A percentile compares a stretch with the other conserved stretches of the same genome.
phyloP scores from a whole-genome alignment of 2,329 filamentous ascomycete species.

The Penicillium fuscoglaucum region DNA sequence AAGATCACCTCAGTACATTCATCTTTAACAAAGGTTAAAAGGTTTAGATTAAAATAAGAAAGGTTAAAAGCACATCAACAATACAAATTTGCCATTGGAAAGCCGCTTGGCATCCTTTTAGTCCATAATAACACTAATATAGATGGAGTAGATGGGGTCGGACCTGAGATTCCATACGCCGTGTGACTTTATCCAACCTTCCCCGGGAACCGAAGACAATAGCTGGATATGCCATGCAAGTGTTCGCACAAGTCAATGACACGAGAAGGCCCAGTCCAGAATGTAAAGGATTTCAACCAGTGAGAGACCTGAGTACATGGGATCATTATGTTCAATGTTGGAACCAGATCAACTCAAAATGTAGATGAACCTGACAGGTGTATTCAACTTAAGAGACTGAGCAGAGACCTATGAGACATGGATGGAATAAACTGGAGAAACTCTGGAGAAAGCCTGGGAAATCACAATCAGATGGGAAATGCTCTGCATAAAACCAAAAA shows the following conservation, averaged over 20 bases:
- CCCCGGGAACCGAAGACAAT: neutral
- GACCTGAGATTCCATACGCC: neutral
- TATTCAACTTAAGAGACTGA: neutral
- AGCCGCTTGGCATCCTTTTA: neutral
- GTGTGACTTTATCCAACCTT: constrained; percentile 19
- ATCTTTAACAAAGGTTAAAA: neutral
- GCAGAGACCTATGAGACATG: neutral
- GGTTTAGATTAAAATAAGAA: neutral
- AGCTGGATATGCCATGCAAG: constrained; percentile 7
- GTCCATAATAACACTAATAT: neutral
- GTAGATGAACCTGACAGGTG: neutral
- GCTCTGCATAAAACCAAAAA: constrained; percentile 10
- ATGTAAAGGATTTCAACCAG: neutral
- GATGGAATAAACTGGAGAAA: neutral
- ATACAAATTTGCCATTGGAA: neutral
- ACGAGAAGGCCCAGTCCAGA: neutral
- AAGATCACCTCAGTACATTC: neutral
- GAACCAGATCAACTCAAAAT: neutral
- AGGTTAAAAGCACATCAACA: neutral
- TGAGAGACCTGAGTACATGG: neutral
- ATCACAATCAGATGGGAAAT: constrained; percentile 13
- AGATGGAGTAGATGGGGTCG: neutral
- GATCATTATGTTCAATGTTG: neutral
- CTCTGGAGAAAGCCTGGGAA: constrained; percentile 1
- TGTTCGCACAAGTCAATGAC: constrained; percentile 7